Evolutionary conservation across 2,329 filamentous ascomycete genomes (phyloP).

Genomic region (Amauroascus niger): DNA sequence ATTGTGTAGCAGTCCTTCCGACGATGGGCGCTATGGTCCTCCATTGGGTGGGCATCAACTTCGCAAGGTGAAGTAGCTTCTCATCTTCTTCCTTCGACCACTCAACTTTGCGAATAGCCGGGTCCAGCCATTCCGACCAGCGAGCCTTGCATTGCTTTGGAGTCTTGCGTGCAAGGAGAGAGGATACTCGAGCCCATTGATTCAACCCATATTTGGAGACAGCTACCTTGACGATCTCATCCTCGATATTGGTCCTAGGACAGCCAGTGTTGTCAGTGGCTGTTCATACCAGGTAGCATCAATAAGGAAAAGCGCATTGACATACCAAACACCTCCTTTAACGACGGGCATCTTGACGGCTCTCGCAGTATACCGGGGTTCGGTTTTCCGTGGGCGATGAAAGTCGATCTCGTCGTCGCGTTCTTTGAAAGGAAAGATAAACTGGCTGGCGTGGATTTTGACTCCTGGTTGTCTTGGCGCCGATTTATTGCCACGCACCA

Average conservation of each 20-base stretch:
- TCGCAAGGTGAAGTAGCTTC: slow-evolving; percentile 89
- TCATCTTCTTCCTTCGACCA: slow-evolving; percentile 99
- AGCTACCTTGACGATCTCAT: slow-evolving; percentile 94
- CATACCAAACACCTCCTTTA: slow-evolving; percentile 54
- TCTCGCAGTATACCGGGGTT: not conserved
- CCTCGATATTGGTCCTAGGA: slow-evolving; percentile 57
- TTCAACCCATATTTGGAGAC: slow-evolving; percentile 93
- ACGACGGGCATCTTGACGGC: slow-evolving; percentile 50
- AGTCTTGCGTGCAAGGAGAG: slow-evolving; percentile 90
- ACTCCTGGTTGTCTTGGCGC: slow-evolving; percentile 1
- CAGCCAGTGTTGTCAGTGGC: slow-evolving; percentile 2
- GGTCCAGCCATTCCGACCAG: slow-evolving; percentile 98
- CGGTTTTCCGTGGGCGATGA: not conserved
- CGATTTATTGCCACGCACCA: slow-evolving; percentile 11
- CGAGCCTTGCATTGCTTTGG: slow-evolving; percentile 98
- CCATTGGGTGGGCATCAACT: slow-evolving; percentile 99
- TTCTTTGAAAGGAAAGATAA: not conserved
- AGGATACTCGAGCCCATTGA: slow-evolving; percentile 97
- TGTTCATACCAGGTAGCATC: slow-evolving; percentile 16
- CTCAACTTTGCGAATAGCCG: slow-evolving; percentile 95
- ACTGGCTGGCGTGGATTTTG: slow-evolving; percentile 1
- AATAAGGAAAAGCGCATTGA: slow-evolving; percentile 4
- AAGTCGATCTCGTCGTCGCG: not conserved
- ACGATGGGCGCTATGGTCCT: slow-evolving; percentile 95
- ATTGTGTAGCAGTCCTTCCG: slow-evolving; percentile 91